Evolutionary conservation across 768 basidiomycete genomes (phyloP).

Genomic region (Boletus fagicola): DNA sequence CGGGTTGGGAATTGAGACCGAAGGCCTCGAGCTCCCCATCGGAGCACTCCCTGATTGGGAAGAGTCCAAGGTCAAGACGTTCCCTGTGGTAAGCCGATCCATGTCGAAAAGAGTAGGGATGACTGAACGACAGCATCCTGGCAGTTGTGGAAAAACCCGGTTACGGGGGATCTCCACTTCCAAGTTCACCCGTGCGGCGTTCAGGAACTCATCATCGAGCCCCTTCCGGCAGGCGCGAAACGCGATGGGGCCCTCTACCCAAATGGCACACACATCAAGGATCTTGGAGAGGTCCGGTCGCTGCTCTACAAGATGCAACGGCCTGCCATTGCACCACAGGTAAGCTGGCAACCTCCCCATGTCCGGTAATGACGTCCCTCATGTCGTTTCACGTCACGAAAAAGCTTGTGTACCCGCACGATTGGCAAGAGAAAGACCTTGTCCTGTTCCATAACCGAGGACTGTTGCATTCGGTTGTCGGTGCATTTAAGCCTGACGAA

Average conservation of each 20-base stretch:
- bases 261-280: constrained; percentile 72
- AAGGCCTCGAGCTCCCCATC: constrained; percentile 66
- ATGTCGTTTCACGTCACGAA: background rate
- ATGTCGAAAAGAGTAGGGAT: background rate
- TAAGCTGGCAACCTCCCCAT: constrained; percentile 24
- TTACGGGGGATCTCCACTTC: constrained; percentile 77
- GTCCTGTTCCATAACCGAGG: constrained; percentile 76
- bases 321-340: constrained; percentile 83
- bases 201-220: constrained; percentile 62
- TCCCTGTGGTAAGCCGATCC: constrained; percentile 52
- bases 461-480: constrained; percentile 65
- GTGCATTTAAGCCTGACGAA: constrained; percentile 52
- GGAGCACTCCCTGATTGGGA: constrained; percentile 78
- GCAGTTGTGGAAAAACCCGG: constrained; percentile 91
- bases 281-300: constrained; percentile 71
- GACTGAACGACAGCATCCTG: background rate
- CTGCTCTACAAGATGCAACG: constrained; percentile 85
- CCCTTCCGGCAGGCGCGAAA: constrained; percentile 60
- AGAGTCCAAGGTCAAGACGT: constrained; percentile 66
- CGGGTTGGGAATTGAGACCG: constrained; percentile 79
- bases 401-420: constrained; percentile 79
- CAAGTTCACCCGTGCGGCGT: constrained; percentile 86
- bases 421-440: constrained; percentile 71
- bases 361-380: background rate
- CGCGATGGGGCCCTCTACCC: constrained; percentile 74